Base-by-base conservation (phyloP, 768 basidiomycete genomes). In the Panaeolus cyanescens region DNA sequence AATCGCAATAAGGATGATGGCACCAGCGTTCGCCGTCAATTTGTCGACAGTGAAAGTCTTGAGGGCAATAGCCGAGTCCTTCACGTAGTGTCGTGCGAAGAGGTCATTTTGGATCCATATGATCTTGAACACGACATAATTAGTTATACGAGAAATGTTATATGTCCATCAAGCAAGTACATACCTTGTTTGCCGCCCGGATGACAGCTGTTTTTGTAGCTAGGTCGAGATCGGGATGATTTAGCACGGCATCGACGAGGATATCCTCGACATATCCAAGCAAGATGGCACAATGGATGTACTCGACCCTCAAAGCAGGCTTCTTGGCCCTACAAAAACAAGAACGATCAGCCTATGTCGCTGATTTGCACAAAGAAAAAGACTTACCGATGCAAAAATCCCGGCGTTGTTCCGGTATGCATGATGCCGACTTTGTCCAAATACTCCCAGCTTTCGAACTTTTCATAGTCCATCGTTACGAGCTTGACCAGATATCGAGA, bases 21-120 rank as follows among this genome's bases (percentile, higher is more conserved):
- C 57, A 55, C 50, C 2, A 6, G 63, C 54, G 30, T 42, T 39
- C 31, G 33, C 54, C 4, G 58, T 50, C n/a, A 32, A 32, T 25
- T 34, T 39, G 20, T 54, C 28, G 8, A 58, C 22, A 53, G 58
- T 33, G 42, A 54, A 22, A 4, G 22, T 17, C 12, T 39, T 9
- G 28, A 50, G 32, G 9, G 39, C 36, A 20, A 22, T 39, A 19
- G 20, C 22, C 17, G 50, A 54, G 42, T 78, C 75, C 10, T 74
- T 61, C 53, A 80, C 72, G 59, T 81, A 81, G 60, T 81, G 78
- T 7, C 79, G 74, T 2, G 79, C 74, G 60, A 81, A 81, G 15
- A 80, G 73, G 59, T 81, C 80, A 32, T 82, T 83, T 67, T 83
- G 82, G 22, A 82, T 79, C 82, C 81, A 81, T n/a, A 82, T 65